Evolutionary conservation across 2,329 filamentous ascomycete species (phyloP).

Genomic region (Diaporthe longicolla): DNA sequence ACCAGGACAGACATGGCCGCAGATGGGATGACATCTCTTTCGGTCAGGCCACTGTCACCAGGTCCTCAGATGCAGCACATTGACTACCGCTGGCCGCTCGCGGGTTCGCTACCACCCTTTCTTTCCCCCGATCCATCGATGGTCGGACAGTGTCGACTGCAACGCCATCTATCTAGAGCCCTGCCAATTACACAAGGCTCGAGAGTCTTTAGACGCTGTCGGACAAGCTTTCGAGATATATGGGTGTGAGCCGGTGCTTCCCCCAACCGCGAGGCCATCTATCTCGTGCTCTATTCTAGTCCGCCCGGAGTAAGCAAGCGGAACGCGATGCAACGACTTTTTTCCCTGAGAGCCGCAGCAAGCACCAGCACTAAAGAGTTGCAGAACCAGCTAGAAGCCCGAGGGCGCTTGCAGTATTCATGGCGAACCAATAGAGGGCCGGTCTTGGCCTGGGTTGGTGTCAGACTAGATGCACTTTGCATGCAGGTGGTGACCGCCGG

Average conservation of each 20-base stretch:
- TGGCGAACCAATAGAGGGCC: background rate
- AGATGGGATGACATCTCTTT: background rate
- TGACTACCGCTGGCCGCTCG: background rate
- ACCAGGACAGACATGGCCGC: background rate
- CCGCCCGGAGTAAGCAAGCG: conserved; percentile 12
- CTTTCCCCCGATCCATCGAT: background rate
- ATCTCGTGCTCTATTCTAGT: background rate
- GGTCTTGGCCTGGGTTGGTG: background rate
- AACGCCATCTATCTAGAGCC: background rate
- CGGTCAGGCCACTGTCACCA: conserved; percentile 14
- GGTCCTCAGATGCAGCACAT: background rate
- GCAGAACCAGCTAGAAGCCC: conserved; percentile 32
- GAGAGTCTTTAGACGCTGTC: background rate
- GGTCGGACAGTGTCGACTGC: background rate
- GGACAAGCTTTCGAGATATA: conserved; percentile 2
- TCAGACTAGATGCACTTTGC: conserved; percentile 23
- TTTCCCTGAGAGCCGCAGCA: conserved; percentile 22
- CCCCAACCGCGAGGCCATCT: conserved; percentile 18
- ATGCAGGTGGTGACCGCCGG: conserved; percentile 7
- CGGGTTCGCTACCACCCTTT: background rate
- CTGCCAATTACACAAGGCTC: background rate
- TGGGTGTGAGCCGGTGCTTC: background rate
- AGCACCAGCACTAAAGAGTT: conserved; percentile 5
- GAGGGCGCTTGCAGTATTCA: conserved; percentile 3
- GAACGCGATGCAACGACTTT: conserved; percentile 16